Base-by-base conservation (phyloP, 352 stramenopile genomes). In the Phytophthora macrochlamydospora region DNA sequence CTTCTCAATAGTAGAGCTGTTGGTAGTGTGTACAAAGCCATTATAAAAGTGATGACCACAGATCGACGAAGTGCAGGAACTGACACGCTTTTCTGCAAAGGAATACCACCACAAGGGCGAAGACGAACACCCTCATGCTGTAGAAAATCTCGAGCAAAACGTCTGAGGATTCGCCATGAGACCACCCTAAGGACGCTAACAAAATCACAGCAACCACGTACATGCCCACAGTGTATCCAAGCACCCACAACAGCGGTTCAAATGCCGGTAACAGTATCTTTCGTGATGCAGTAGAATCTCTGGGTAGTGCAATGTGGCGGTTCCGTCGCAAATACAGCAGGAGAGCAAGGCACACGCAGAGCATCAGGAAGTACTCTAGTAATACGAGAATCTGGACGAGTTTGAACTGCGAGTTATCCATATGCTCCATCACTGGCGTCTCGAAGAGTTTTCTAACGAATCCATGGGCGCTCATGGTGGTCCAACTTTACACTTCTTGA, bases 221-320 rank as follows among this genome's bases (percentile, higher is more conserved):
- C 0, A 52, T 33, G 2, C 69, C 75, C 2, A 82, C 78, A 7
- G 69, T 62, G 6, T 12, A 51, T 1, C 65, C 68, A 3, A 93
- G 68, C 8, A 90, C 60, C 79, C 78, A 88, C 7, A 93, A 63
- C 40, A 93, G 59, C 0, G 84, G 84, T 63, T 90, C 84, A 56
- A 90, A 93, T 7, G 82, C 81, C 8, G 84, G 84, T 32, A 91
- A 45, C 30, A 91, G 71, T 44, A 92, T 60, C 60, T 92, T 92
- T 42, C 81, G 68, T 3, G 81, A 69, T 9, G 83, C 83, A 0
- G 64, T 66, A 0, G 67, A 58, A 50, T 93, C 71, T 7, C 85
- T 80, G 30, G 65, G 71, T 31, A 85, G 61, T 8, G 83, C 85
- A 2, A 83, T 66, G 31, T 79, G 62, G 11, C 85, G 81, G 53